Conservation (phyloP, 2,329 filamentous ascomycete genomes). For the Dendrostoma leiphaemia region DNA sequence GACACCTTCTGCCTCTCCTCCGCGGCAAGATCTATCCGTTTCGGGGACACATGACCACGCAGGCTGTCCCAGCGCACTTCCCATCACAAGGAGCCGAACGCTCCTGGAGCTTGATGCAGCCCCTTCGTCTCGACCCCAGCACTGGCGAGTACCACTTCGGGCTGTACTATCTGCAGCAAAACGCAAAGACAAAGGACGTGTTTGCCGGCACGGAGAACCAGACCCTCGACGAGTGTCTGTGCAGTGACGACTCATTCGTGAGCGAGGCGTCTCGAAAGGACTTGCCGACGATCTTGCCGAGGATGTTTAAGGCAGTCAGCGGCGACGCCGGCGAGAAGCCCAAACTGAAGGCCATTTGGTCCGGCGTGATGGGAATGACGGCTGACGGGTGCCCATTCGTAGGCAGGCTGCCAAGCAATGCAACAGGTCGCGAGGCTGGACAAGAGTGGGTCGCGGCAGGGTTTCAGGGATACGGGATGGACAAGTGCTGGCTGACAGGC, state of each 20-base stretch:
- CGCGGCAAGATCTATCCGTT: constrained; percentile 46
- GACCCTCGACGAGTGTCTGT: constrained; percentile 3
- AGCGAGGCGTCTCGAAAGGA: neutral
- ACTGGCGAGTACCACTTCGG: constrained; percentile 1
- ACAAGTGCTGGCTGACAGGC: constrained; percentile 27
- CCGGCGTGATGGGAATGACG: constrained; percentile 30
- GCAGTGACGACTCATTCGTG: constrained; percentile 6
- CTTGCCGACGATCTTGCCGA: neutral
- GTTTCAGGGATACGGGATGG: constrained; percentile 30
- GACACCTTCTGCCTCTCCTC: constrained; percentile 58
- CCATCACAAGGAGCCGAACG: neutral
- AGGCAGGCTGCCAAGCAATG: constrained; percentile 19
- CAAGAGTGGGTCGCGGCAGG: constrained; percentile 31
- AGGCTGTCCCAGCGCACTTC: neutral
- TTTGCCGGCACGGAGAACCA: constrained; percentile 9
- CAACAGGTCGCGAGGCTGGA: constrained; percentile 17
- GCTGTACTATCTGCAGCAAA: constrained; percentile 15
- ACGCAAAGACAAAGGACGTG: constrained; percentile 6
- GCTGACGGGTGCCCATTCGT: constrained; percentile 27
- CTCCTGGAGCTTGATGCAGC: neutral
- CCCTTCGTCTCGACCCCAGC: neutral
- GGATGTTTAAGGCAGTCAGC: neutral
- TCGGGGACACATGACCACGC: neutral
- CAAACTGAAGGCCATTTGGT: constrained; percentile 22
- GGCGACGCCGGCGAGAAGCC: neutral